A percentile compares a stretch with the other conserved stretches of the same genome.
Conservation (phyloP, 1,284 basidiomycete genomes). For the Puccinia horiana region DNA sequence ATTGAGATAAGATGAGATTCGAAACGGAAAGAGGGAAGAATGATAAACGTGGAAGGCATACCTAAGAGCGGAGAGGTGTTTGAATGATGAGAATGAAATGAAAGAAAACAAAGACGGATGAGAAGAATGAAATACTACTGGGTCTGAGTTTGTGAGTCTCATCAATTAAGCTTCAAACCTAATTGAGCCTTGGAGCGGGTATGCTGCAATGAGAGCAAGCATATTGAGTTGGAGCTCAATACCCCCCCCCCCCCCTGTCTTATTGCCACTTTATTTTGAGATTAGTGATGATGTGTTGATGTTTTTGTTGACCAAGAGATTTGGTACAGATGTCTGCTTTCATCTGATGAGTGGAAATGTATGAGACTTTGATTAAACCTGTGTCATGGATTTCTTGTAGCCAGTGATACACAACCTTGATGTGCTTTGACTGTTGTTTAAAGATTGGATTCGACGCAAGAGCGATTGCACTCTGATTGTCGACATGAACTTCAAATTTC, state of each 20-base stretch:
- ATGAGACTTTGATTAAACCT: neutral
- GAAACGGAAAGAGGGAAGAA: too few species aligned
- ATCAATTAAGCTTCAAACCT: too few species aligned
- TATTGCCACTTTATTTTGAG: neutral
- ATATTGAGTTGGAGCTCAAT: neutral
- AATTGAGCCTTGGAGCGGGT: too few species aligned
- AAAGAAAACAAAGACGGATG: too few species aligned
- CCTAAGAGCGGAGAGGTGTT: too few species aligned
- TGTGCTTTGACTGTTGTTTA: neutral
- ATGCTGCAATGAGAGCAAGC: too few species aligned
- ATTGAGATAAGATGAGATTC: too few species aligned
- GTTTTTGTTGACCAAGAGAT: neutral
- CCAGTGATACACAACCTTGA: neutral
- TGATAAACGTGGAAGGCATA: too few species aligned
- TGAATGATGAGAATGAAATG: too few species aligned
- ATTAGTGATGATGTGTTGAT: neutral
- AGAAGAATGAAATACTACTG: too few species aligned
- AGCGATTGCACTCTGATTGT: constrained; percentile 11
- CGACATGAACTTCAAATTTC: neutral
- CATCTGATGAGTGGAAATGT: neutral
- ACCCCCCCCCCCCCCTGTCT: constrained; percentile 1
- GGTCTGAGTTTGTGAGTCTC: too few species aligned
- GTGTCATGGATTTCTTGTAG: neutral
- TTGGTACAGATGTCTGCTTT: neutral
- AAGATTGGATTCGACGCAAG: neutral